These are phyloP conservation scores for Rhodotorula taiwanensis DNA, from an alignment of 768 basidiomycete genomes.

Conservation along the genomic window DNA sequence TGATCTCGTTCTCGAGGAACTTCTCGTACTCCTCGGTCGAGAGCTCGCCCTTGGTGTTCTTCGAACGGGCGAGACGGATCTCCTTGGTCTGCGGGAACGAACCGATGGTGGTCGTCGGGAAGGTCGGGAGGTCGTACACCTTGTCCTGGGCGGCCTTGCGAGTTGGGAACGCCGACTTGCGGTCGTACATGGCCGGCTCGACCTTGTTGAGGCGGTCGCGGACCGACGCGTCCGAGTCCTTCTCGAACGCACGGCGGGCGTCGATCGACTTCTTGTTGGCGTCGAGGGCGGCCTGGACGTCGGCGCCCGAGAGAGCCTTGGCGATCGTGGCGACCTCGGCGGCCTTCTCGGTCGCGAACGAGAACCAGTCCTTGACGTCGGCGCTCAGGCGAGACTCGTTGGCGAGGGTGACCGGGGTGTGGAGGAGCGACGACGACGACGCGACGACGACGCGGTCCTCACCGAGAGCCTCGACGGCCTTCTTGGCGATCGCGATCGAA, in stretches of 20 bases:
- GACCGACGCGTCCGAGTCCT: conserved; percentile 82
- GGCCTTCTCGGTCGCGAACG: conserved; percentile 95
- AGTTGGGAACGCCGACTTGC: conserved; percentile 77
- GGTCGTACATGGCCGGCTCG: conserved; percentile 73
- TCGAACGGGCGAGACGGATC: conserved; percentile 93
- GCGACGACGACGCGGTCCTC: conserved; percentile 82
- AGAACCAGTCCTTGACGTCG: conserved; percentile 95
- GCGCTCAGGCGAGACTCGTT: conserved; percentile 82
- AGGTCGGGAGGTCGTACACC: conserved; percentile 83
- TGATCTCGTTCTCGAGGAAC: conserved; percentile 97
- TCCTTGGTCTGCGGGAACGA: conserved; percentile 84
- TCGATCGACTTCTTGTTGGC: conserved; percentile 83
- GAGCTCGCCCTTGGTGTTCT: conserved; percentile 84
- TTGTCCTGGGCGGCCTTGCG: conserved; percentile 84
- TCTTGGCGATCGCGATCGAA: conserved; percentile 73
- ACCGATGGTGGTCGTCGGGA: conserved; percentile 50
- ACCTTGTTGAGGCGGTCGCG: conserved; percentile 91
- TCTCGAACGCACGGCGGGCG: conserved; percentile 91
- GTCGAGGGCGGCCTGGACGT: conserved; percentile 66
- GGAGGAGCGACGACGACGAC: conserved; percentile 94
- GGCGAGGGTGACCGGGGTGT: conserved; percentile 91
- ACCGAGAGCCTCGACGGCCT: conserved; percentile 75
- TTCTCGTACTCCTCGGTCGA: conserved; percentile 80
- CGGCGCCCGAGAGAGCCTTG: conserved; percentile 67
- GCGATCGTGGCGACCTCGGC: conserved; percentile 82